Conservation (phyloP, 208 protist species). For the Vickermania ingenoplastis region DNA sequence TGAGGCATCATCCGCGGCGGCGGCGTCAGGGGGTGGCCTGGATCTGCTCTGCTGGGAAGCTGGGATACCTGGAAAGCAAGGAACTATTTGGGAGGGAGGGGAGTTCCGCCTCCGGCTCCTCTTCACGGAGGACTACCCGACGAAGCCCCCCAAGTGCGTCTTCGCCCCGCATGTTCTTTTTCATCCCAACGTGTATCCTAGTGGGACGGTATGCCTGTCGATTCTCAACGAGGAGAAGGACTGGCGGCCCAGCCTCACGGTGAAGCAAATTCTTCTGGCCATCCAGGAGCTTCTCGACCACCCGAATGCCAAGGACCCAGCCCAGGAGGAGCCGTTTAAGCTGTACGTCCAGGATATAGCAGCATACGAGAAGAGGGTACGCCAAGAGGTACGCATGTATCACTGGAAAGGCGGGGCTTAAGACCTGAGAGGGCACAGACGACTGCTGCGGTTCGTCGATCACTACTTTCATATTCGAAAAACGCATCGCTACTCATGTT, state of each 20-base stretch:
- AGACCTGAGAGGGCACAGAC: too few relatives aligned
- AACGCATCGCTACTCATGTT: too few relatives aligned
- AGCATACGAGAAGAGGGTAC: conserved; percentile 80
- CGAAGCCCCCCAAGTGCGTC: conserved; percentile 96
- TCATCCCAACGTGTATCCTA: conserved; percentile 99
- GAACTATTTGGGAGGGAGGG: conserved; percentile 95
- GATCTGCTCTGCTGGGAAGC: conserved; percentile 96
- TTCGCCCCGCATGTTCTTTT: conserved; percentile 94
- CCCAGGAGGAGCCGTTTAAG: conserved; percentile 94
- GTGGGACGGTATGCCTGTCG: conserved; percentile 98
- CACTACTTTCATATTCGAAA: too few relatives aligned
- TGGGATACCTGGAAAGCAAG: conserved; percentile 94
- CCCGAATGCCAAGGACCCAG: conserved; percentile 97
- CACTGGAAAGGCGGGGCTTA: conserved; percentile 21
- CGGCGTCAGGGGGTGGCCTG: conserved; percentile 39
- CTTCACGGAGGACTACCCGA: conserved; percentile 98
- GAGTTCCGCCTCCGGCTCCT: conserved; percentile 90
- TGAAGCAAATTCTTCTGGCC: conserved; percentile 98
- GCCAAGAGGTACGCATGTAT: conserved; percentile 73
- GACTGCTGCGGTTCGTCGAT: too few relatives aligned
- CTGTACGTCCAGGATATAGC: conserved; percentile 74
- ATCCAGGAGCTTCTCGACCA: conserved; percentile 97
- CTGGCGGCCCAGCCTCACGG: conserved; percentile 97
- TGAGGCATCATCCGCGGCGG: background rate
- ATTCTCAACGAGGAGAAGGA: conserved; percentile 99